Percentiles rank a stretch among this genome's conserved stretches.
Conservation (phyloP, 352 stramenopile genomes). For the Phytophthora hybrid region DNA sequence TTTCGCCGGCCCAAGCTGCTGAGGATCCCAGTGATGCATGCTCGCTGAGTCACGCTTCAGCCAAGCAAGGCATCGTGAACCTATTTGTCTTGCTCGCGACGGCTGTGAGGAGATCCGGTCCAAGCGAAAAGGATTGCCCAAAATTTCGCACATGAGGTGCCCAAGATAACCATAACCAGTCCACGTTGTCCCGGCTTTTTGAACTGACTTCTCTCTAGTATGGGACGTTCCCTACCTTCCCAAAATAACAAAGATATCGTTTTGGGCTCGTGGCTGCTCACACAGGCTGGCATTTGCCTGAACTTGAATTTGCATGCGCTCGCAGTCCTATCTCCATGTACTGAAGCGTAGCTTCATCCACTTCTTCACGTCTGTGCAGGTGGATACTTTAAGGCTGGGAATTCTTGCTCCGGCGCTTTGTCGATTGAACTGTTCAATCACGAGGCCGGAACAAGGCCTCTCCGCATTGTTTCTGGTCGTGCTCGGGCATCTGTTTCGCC, state of each 20-base stretch:
- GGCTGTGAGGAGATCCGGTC: constrained; percentile 7
- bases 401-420: constrained; percentile 1
- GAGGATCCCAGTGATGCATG: not conserved
- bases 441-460: constrained; percentile 11
- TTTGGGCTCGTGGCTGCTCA: constrained; percentile 14
- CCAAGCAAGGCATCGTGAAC: not conserved
- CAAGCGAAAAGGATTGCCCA: constrained; percentile 12
- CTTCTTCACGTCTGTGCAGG: constrained; percentile 8
- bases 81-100: constrained; percentile 1
- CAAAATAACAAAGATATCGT: constrained; percentile 34
- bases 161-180: constrained; percentile 13
- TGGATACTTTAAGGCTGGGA: not conserved
- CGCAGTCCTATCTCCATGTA: not conserved
- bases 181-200: not conserved
- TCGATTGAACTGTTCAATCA: not conserved
- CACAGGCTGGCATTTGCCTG: not conserved
- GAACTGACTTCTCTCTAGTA: constrained; percentile 1
- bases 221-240: not conserved
- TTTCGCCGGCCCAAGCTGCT: constrained; percentile 2
- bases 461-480: not conserved
- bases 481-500: not conserved
- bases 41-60: not conserved
- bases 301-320: not conserved
- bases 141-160: constrained; percentile 26
- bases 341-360: not conserved